Percentiles rank a stretch among this genome's conserved stretches.
Conservation (phyloP, 2,329 filamentous ascomycete genomes). For the Fusarium graminum region DNA sequence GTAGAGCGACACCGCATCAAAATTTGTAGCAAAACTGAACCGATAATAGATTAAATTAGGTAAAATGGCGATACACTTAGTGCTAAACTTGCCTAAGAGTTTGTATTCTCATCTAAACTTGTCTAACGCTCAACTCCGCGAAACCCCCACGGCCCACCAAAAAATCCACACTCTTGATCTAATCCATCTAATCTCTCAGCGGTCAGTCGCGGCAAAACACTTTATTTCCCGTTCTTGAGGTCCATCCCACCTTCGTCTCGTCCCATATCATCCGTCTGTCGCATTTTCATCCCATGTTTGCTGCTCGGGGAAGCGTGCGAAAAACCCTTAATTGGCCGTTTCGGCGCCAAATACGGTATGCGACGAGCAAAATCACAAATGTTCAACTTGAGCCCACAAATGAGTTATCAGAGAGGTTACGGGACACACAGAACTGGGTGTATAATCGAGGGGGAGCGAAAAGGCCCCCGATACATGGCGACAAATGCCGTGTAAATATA, state of each 20-base stretch:
- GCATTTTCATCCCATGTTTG: slow-evolving; percentile 36
- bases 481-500: slow-evolving; percentile 64
- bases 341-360: slow-evolving; percentile 10
- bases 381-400: slow-evolving; percentile 22
- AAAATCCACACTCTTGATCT: slow-evolving; percentile 16
- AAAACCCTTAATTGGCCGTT: slow-evolving; percentile 25
- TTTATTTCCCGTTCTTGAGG: slow-evolving; percentile 33
- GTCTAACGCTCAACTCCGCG: neutral
- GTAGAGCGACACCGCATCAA: too few species aligned
- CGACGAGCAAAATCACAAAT: neutral
- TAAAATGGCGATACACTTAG: too few species aligned
- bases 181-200: slow-evolving; percentile 39
- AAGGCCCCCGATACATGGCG: slow-evolving; percentile 31
- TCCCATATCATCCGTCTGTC: too few species aligned
- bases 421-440: slow-evolving; percentile 48
- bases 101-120: neutral
- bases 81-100: too few species aligned
- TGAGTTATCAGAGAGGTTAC: slow-evolving; percentile 43
- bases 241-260: neutral
- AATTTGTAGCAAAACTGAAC: too few species aligned
- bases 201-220: slow-evolving; percentile 40
- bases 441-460: slow-evolving; percentile 15
- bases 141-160: neutral
- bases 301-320: slow-evolving; percentile 32
- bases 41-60: too few species aligned